Evolutionary conservation across 2,329 filamentous ascomycete species (phyloP), one percentile per base, ranked within the genome.

Genomic region (Ceratocystis destructans): DNA sequence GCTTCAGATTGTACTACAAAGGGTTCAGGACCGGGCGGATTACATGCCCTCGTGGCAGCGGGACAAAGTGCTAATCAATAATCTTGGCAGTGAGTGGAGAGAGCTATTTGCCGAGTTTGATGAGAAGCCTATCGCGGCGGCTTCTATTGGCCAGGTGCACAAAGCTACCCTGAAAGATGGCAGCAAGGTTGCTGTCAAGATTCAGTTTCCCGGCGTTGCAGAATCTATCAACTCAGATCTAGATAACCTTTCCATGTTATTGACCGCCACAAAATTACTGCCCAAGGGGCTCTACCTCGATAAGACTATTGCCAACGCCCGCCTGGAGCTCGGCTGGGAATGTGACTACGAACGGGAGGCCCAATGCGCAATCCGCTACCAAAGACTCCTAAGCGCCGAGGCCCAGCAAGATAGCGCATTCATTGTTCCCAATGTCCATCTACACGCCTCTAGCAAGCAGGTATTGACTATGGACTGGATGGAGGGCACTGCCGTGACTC

Each of bases 31-130:
- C 74, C 87, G 90, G 66, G 94, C 94, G 48, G 93, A 99, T 75
- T 99, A 97, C 75, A 99, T 99, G 94, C 94, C 94, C 0, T 83
- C 90, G 1, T 96, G 87, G 74, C 94, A 99, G 75, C 87, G 94
- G 10, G 87, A 99, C 74, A 85, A 87, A 68, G 93, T 99, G 0
- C 81, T 99, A 5, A 75, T 79, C 0, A 79, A 82, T 4, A 96
- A 96, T 71, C 81, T 99, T 0, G 94, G 94, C 0, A 72, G 83
- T 0, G 82, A 93, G 65, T 99, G 94, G 94, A 83, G 90, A 62
- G 83, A 90, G 1, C 77, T 96, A 0, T 99, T 93, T 71, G 80
- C 80, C 22, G 83, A 86, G 3, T 99, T 99, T 71, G 88, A 96
- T 50, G 94, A 97, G 70, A 87, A 87, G 68, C 94, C 94, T 1